Conservation (phyloP, 805 yeast genomes). For the Saturnispora quitensis region DNA sequence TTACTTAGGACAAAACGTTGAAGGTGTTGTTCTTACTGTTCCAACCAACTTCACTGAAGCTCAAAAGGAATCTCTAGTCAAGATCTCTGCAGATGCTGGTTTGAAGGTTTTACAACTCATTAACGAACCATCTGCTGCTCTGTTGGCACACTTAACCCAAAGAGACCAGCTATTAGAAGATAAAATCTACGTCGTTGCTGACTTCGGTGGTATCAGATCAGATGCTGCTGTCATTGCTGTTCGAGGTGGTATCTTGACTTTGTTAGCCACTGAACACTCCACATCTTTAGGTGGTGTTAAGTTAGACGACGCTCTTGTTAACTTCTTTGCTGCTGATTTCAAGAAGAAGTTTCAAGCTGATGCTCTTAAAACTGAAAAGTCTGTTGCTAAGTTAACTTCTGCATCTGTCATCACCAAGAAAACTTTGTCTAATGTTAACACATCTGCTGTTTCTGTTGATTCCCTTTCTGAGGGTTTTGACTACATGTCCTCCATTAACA, state of each 20-base stretch:
- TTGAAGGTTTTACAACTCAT: slow-evolving; percentile 77
- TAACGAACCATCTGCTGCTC: slow-evolving; percentile 87
- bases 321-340: slow-evolving; percentile 86
- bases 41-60: slow-evolving; percentile 78
- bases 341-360: slow-evolving; percentile 77
- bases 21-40: slow-evolving; percentile 79
- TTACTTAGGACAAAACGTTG: slow-evolving; percentile 72
- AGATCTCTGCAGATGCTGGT: slow-evolving; percentile 62
- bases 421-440: slow-evolving; percentile 82
- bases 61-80: slow-evolving; percentile 57
- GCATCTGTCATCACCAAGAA: slow-evolving; percentile 81
- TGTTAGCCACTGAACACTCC: slow-evolving; percentile 78
- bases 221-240: slow-evolving; percentile 92
- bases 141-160: slow-evolving; percentile 65
- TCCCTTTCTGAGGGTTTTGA: slow-evolving; percentile 91
- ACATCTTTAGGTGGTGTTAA: slow-evolving; percentile 78
- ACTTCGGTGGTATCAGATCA: slow-evolving; percentile 92
- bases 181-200: slow-evolving; percentile 83
- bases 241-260: slow-evolving; percentile 89
- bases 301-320: slow-evolving; percentile 72
- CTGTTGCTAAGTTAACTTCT: slow-evolving; percentile 78
- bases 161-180: slow-evolving; percentile 47
- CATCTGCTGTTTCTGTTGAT: slow-evolving; percentile 89
- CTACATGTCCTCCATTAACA: slow-evolving; percentile 86
- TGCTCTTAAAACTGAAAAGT: slow-evolving; percentile 73